Evolutionary conservation across 805 yeast species (phyloP).

Genomic region (Candida michaelii): DNA sequence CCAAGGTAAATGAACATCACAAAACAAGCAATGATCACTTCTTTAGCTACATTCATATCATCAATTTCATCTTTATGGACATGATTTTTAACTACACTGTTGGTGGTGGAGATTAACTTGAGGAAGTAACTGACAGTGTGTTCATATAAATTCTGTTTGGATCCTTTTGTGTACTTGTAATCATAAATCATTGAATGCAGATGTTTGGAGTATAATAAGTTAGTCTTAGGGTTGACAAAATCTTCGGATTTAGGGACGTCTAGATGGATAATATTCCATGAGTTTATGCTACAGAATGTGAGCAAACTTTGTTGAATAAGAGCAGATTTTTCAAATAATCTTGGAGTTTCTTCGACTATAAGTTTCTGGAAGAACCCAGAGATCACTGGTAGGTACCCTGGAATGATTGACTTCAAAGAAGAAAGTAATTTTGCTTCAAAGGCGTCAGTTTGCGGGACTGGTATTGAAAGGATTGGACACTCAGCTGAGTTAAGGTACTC

Average conservation of each 20-base stretch:
- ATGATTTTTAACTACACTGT: neutral
- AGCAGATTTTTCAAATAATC: neutral
- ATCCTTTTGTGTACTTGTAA: neutral
- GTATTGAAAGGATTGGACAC: too few relatives aligned
- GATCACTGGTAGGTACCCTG: neutral
- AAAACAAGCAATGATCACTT: neutral
- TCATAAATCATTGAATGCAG: neutral
- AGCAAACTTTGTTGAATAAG: slow-evolving; percentile 3
- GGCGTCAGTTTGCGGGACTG: too few relatives aligned
- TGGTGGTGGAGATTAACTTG: neutral
- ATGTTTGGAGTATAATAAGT: neutral
- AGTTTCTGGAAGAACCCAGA: neutral
- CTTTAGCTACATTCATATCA: neutral
- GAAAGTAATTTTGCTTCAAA: slow-evolving; percentile 6
- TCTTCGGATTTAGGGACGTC: neutral
- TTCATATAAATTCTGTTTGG: neutral
- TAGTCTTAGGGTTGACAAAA: neutral
- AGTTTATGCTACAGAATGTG: slow-evolving; percentile 2
- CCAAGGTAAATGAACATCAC: slow-evolving; percentile 30
- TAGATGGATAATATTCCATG: slow-evolving; percentile 3
- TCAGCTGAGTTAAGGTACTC: too few relatives aligned
- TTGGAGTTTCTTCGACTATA: neutral
- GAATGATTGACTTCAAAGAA: neutral
- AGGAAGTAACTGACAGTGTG: slow-evolving; percentile 1
- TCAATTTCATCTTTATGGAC: neutral